Base-by-base conservation (phyloP, 768 basidiomycete species). In the Tricholoma saponaceum region DNA sequence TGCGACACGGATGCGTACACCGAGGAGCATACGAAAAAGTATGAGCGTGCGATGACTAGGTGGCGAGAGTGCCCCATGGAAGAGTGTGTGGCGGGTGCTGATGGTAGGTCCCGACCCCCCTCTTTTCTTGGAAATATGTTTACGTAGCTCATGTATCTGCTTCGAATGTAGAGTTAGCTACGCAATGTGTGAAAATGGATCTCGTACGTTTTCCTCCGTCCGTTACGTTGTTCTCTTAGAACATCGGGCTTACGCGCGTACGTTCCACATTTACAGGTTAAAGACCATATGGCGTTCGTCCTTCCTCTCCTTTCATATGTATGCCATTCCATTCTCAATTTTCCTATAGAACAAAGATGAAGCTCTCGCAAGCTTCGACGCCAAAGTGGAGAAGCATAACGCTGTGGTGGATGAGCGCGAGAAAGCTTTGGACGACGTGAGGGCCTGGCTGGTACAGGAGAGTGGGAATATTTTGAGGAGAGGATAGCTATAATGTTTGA, bases 81-180 rank as follows among this genome's bases (percentile, higher is more conserved):
- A 13, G 83, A 85, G 52, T 85, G 85, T 84, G 64, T 72, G 4
- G 72, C 77, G 23, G 85, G 83, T 5, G 80, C 78, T 0, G 74
- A 82, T 50, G 81, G 83, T 83, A 35, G 47, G 65, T 52, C 18
- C n/a, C n/a, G n/a, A n/a, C n/a, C n/a, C 30, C 52, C 30, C 51
- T 32, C 20, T 12, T 39, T 20, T 20, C 32, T 50, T 32, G 2
- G n/a, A 23, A 26, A 18, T n/a, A n/a, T n/a, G 41, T 9, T 43
- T 54, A 16, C n/a, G n/a, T n/a, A n/a, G n/a, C n/a, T 39, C 7
- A 23, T 47, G 28, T 51, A 30, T 18, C 55, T 32, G 43, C 35
- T 32, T 39, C 4, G 6, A 50, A 13, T 51, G 16, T 54, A 83
- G 83, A 82, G 60, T 67, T 84, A 53, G 65, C 71, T 3, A 60